These are phyloP conservation scores for Penicillium desertorum DNA, from an alignment of 495 filamentous ascomycete genomes.

Conservation along the genomic window DNA sequence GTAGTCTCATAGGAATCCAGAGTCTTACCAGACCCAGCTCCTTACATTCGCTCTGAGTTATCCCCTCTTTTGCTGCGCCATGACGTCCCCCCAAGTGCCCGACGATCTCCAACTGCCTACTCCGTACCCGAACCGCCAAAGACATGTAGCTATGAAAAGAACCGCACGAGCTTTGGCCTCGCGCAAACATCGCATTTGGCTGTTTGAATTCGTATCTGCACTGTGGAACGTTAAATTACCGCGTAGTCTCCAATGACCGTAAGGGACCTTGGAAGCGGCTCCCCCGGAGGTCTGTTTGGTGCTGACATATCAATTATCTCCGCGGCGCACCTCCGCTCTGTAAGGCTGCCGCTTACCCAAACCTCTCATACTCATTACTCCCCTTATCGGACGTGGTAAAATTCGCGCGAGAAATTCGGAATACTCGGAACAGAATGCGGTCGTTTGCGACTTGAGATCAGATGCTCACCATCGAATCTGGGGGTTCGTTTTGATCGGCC, in stretches of 20 bases:
- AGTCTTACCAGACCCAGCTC: constrained; percentile 1
- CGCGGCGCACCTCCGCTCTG: constrained; percentile 15
- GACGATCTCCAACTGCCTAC: constrained; percentile 14
- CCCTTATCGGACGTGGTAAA: constrained; percentile 9
- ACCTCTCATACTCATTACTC: constrained; percentile 13
- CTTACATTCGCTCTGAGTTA: constrained; percentile 23
- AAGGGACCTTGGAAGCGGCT: constrained; percentile 10
- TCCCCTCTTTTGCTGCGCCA: constrained; percentile 19
- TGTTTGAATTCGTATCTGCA: constrained; percentile 8
- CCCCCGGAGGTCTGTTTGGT: constrained; percentile 4
- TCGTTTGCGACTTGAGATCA: constrained; percentile 19
- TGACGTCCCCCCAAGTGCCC: constrained; percentile 24
- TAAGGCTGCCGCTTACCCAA: constrained; percentile 14
- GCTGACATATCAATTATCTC: constrained; percentile 33
- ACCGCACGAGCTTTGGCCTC: constrained; percentile 18
- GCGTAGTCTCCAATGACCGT: constrained; percentile 13
- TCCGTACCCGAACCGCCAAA: constrained; percentile 22
- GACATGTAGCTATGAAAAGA: neutral
- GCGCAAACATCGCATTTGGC: constrained; percentile 3
- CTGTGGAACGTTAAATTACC: neutral
- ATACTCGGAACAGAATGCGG: constrained; percentile 19
- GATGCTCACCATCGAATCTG: constrained; percentile 15
- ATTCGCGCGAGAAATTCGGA: neutral
- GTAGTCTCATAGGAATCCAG: neutral
- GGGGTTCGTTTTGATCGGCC: constrained; percentile 16